Percentiles rank a stretch among this genome's conserved stretches.
Evolutionary conservation across 2,329 filamentous ascomycete species (phyloP).

Genomic region (Aspergillus thermomutatus): DNA sequence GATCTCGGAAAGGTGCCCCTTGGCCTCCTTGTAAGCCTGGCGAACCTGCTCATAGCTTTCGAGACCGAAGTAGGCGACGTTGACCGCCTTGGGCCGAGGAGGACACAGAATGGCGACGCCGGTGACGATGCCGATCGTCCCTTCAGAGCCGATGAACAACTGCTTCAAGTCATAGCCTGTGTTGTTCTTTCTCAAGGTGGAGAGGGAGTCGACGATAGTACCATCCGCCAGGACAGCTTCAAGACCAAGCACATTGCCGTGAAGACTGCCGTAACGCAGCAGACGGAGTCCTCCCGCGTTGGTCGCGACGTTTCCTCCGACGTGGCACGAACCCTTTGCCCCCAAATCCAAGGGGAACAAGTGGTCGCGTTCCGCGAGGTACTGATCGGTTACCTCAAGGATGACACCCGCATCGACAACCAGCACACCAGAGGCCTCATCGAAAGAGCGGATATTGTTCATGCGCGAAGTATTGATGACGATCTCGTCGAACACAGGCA

Average conservation of each 20-base stretch:
- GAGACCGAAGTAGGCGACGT: conserved; percentile 91
- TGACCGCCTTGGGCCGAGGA: conserved; percentile 79
- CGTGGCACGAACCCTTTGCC: conserved; percentile 93
- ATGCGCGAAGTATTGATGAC: conserved; percentile 86
- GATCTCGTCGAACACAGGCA: conserved; percentile 98
- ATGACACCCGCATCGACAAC: conserved; percentile 90
- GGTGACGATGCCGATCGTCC: conserved; percentile 92
- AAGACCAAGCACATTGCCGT: conserved; percentile 86
- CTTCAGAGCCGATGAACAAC: conserved; percentile 92
- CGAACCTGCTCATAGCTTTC: conserved; percentile 88
- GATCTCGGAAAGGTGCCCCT: conserved; percentile 87
- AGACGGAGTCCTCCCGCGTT: conserved; percentile 91
- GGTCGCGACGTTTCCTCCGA: conserved; percentile 92
- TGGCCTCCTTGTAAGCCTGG: conserved; percentile 81
- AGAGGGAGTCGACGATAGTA: conserved; percentile 85
- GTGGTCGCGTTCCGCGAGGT: conserved; percentile 75
- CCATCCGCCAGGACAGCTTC: conserved; percentile 93
- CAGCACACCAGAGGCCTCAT: conserved; percentile 85
- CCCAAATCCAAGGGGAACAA: conserved; percentile 97
- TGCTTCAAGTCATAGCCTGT: conserved; percentile 98
- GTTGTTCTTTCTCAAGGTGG: conserved; percentile 92
- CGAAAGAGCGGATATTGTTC: conserved; percentile 88
- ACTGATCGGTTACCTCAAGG: conserved; percentile 82
- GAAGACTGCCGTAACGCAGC: conserved; percentile 87
- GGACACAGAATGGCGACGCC: conserved; percentile 86